Evolutionary conservation across 2,329 filamentous ascomycete genomes (phyloP).

Genomic region (Pseudofabraea citricarpa): DNA sequence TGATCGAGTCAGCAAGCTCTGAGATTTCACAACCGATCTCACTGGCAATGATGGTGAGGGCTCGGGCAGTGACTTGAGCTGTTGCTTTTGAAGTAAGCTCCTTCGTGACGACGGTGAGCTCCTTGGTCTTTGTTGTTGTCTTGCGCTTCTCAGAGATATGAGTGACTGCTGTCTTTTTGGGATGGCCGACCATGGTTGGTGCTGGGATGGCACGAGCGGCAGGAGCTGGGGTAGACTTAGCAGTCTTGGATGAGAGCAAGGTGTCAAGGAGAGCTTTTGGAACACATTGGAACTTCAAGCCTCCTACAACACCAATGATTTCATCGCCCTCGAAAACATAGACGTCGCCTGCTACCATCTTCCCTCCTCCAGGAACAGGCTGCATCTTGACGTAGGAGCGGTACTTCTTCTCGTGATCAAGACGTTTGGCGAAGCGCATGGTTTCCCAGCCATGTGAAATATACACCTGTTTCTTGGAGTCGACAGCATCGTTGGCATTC

Average conservation of each 20-base stretch:
- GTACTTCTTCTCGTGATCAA: constrained; percentile 16
- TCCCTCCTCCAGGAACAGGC: constrained; percentile 23
- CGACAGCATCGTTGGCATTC: constrained; percentile 40
- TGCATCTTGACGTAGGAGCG: constrained; percentile 23
- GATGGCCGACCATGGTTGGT: neutral
- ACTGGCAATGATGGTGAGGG: constrained; percentile 51
- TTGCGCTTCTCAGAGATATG: neutral
- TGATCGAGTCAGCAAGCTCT: constrained; percentile 48
- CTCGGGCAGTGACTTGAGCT: constrained; percentile 21
- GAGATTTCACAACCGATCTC: constrained; percentile 49
- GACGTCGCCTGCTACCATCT: constrained; percentile 29
- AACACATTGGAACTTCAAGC: constrained; percentile 32
- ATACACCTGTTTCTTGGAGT: constrained; percentile 19
- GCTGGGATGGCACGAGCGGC: neutral
- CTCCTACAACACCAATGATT: constrained; percentile 29
- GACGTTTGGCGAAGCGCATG: constrained; percentile 16
- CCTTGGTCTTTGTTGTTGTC: neutral
- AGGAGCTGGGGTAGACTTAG: constrained; percentile 37
- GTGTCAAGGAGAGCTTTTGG: constrained; percentile 32
- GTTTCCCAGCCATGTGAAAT: constrained; percentile 23
- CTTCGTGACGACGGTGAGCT: neutral
- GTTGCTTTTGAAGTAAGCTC: neutral
- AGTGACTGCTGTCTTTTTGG: neutral
- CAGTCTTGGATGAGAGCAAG: constrained; percentile 42
- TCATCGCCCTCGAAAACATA: constrained; percentile 30